A percentile compares a stretch with the other conserved stretches of the same genome.
Evolutionary conservation across 129 eudicot genomes (phyloP).

Genomic region (Solidago caesia): DNA sequence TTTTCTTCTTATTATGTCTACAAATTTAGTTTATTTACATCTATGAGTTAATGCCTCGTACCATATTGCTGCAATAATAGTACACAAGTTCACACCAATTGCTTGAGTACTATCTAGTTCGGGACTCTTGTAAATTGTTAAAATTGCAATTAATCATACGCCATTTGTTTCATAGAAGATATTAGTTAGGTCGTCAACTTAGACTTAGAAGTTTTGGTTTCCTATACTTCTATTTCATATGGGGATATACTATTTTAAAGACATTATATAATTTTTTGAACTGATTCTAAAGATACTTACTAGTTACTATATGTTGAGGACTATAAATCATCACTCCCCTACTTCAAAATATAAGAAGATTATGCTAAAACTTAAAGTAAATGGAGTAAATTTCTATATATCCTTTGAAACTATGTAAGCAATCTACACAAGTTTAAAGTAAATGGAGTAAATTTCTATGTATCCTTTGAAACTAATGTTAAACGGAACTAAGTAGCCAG

Average conservation of each 20-base stretch:
- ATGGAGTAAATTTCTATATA: neutral
- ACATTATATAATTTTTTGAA: no score
- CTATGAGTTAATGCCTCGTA: neutral
- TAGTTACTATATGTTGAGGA: neutral
- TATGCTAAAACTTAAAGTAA: neutral
- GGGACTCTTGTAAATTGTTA: constrained; percentile 2
- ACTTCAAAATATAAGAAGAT: neutral
- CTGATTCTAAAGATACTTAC: neutral
- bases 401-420: neutral
- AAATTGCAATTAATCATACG: constrained; percentile 11
- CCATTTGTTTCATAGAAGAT: neutral
- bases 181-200: neutral
- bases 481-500: neutral
- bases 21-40: neutral
- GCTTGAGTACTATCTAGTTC: neutral
- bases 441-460: neutral
- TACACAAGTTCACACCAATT: neutral
- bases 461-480: neutral
- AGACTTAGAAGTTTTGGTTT: neutral
- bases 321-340: neutral
- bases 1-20: constrained; percentile 10
- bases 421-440: neutral
- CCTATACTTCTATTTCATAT: no score
- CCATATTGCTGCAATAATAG: neutral
- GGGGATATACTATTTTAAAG: no score